Percentiles rank a stretch among this genome's conserved stretches.
Conservation (phyloP, 106 monocot genomes). For the Amphibolis antarctica region DNA sequence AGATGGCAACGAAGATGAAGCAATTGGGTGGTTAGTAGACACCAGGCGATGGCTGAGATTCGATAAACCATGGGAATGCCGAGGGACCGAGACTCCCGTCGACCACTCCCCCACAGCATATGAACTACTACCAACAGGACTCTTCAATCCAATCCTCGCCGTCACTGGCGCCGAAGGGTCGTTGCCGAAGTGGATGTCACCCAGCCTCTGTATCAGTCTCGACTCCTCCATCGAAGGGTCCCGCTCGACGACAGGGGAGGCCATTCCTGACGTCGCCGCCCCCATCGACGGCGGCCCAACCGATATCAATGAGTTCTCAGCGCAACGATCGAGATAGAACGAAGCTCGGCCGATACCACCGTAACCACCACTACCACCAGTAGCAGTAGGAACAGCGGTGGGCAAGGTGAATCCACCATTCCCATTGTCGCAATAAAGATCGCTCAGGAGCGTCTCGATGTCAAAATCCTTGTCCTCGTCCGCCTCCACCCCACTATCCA, state of each 20-base stretch:
- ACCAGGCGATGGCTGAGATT: constrained; percentile 1
- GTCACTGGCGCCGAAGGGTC: too few species aligned
- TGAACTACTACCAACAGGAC: too few species aligned
- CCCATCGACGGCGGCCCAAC: neutral
- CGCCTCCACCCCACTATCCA: constrained; percentile 4
- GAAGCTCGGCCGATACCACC: neutral
- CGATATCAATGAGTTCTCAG: neutral
- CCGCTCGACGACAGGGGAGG: neutral
- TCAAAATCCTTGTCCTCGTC: too few species aligned
- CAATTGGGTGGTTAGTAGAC: neutral
- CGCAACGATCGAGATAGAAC: neutral
- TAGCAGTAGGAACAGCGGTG: neutral
- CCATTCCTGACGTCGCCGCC: neutral
- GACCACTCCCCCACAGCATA: too few species aligned
- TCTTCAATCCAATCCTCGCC: too few species aligned
- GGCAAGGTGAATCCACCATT: neutral
- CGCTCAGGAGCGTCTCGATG: constrained; percentile 4
- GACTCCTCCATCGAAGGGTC: neutral
- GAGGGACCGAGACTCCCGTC: too few species aligned
- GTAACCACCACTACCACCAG: too few species aligned
- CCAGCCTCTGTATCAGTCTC: neutral
- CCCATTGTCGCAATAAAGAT: neutral
- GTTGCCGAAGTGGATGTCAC: neutral
- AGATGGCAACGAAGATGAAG: neutral
- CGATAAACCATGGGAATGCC: neutral